phyloP scores from a whole-genome alignment of 306 rosid genomes.

The Fragaria iinumae region DNA sequence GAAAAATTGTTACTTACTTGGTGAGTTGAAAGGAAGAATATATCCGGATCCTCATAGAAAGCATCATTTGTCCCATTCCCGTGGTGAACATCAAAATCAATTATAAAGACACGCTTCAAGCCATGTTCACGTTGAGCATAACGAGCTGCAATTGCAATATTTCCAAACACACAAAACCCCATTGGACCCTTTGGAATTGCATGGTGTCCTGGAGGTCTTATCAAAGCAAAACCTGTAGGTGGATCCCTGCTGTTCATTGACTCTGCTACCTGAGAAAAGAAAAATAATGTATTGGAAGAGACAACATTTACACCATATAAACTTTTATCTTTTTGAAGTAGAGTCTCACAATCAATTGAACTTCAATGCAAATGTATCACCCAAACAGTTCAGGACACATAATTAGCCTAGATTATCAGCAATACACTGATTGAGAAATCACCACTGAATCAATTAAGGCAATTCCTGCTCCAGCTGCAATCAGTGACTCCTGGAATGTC shows the following conservation, averaged over 20 bases:
- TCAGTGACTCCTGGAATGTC: constrained; percentile 80
- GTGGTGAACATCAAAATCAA: constrained; percentile 93
- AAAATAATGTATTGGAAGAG: neutral
- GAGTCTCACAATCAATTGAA: constrained; percentile 18
- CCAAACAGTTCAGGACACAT: constrained; percentile 6
- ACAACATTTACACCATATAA: constrained; percentile 15
- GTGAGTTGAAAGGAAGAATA: constrained; percentile 90
- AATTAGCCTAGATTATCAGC: constrained; percentile 26
- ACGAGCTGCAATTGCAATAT: constrained; percentile 91
- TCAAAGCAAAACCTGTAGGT: constrained; percentile 87
- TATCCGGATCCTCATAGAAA: constrained; percentile 82
- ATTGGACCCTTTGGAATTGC: constrained; percentile 90
- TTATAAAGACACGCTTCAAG: constrained; percentile 75
- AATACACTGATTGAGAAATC: constrained; percentile 58
- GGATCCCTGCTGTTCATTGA: constrained; percentile 54
- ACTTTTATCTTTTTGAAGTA: neutral
- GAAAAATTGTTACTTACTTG: constrained; percentile 59
- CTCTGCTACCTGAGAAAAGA: constrained; percentile 57
- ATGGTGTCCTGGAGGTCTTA: constrained; percentile 97
- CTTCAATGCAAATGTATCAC: neutral
- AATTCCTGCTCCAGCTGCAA: constrained; percentile 90
- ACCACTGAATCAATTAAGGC: constrained; percentile 92
- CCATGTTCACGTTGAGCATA: constrained; percentile 84
- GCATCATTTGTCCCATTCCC: constrained; percentile 97
- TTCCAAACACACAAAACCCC: constrained; percentile 94